phyloP scores from a whole-genome alignment of 441 rosid genomes.

The Adansonia rubrostipa region DNA sequence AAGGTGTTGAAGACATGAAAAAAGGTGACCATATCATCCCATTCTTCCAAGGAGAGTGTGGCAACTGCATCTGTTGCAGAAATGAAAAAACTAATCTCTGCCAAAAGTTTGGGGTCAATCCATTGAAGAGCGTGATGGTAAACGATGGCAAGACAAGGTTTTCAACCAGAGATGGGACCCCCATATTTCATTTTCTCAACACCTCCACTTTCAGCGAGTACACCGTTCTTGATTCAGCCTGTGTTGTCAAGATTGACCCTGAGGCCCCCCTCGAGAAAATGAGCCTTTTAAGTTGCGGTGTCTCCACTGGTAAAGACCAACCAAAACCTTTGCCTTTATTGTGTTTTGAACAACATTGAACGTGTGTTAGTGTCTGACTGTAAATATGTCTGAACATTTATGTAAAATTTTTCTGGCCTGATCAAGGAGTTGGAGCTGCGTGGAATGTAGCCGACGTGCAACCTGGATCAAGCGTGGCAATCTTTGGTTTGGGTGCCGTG shows the following conservation, averaged over 20 bases:
- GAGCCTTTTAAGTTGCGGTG: conserved; percentile 22
- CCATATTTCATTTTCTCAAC: conserved; percentile 23
- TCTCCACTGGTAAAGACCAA: conserved; percentile 7
- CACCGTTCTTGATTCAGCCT: conserved; percentile 22
- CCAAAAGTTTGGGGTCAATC: conserved; percentile 23
- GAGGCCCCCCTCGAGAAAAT: conserved; percentile 20
- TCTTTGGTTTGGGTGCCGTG: conserved; percentile 26
- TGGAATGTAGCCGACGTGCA: conserved; percentile 23
- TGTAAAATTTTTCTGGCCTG: background rate
- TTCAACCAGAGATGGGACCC: conserved; percentile 21
- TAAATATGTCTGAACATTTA: background rate
- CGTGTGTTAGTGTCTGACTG: background rate
- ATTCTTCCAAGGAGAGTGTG: conserved; percentile 18
- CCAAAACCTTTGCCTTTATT: background rate
- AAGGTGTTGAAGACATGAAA: conserved; percentile 21
- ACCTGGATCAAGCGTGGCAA: conserved; percentile 21
- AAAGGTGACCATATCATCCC: conserved; percentile 23
- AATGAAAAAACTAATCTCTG: conserved; percentile 18
- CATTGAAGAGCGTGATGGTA: conserved; percentile 21
- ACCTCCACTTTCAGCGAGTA: conserved; percentile 24
- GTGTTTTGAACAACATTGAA: background rate
- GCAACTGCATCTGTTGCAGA: conserved; percentile 21
- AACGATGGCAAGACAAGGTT: conserved; percentile 23
- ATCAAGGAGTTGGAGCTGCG: conserved; percentile 21
- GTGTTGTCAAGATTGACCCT: conserved; percentile 12